These are phyloP conservation scores for Trichoderma brevicompactum DNA, from an alignment of 2,329 filamentous ascomycete genomes.

Conservation along the genomic window DNA sequence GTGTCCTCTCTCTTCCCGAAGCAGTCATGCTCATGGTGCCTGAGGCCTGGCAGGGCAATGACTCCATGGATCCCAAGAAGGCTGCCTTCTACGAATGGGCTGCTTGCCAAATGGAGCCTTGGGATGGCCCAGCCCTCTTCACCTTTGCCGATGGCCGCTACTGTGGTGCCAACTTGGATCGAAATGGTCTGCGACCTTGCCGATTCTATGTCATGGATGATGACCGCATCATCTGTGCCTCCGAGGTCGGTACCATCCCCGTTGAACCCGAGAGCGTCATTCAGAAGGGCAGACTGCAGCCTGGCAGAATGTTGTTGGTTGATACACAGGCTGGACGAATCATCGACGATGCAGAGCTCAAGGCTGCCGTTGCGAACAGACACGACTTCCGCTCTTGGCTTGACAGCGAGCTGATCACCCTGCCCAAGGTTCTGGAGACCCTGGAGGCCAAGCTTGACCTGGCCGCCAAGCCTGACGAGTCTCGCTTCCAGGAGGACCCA, in stretches of 20 bases:
- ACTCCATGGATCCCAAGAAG: slow-evolving; percentile 90
- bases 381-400: slow-evolving; percentile 90
- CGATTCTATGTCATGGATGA: slow-evolving; percentile 97
- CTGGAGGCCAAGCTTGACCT: slow-evolving; percentile 66
- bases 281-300: slow-evolving; percentile 91
- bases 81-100: slow-evolving; percentile 99
- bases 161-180: slow-evolving; percentile 94
- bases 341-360: slow-evolving; percentile 91
- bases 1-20: slow-evolving; percentile 91
- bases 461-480: slow-evolving; percentile 67
- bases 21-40: slow-evolving; percentile 99
- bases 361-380: slow-evolving; percentile 82
- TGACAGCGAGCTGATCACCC: slow-evolving; percentile 79
- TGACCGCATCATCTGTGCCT: slow-evolving; percentile 95
- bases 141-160: slow-evolving; percentile 96
- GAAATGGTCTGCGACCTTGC: slow-evolving; percentile 93
- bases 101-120: slow-evolving; percentile 98
- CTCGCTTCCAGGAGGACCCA: slow-evolving; percentile 80
- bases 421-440: slow-evolving; percentile 73
- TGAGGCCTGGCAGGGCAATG: slow-evolving; percentile 96
- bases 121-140: slow-evolving; percentile 96
- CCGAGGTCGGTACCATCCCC: slow-evolving; percentile 90
- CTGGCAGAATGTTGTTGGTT: slow-evolving; percentile 93
- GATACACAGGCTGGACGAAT: slow-evolving; percentile 88
- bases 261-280: slow-evolving; percentile 89